Conservation (phyloP, 768 basidiomycete genomes). For the Auriscalpium vulgare region DNA sequence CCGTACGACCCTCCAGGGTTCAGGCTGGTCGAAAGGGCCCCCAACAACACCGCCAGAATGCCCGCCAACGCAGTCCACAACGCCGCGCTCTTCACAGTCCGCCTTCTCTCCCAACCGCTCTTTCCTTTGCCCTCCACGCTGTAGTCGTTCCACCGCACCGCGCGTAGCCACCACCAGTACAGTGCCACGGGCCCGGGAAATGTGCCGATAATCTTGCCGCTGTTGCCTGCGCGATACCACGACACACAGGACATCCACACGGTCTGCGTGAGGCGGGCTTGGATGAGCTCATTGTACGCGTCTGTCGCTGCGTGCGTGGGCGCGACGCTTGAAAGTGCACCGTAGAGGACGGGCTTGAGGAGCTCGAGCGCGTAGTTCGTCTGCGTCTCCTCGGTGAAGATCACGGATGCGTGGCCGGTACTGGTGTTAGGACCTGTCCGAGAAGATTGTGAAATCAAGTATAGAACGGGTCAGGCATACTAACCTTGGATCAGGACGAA, state of each 20-base stretch:
- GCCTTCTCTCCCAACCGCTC: constrained; percentile 21
- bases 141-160: constrained; percentile 37
- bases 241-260: constrained; percentile 49
- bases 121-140: constrained; percentile 31
- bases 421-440: constrained; percentile 39
- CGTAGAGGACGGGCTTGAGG: constrained; percentile 43
- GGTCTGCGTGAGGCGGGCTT: constrained; percentile 35
- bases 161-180: constrained; percentile 45
- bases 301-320: constrained; percentile 38
- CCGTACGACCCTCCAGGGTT: no score
- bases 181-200: constrained; percentile 47
- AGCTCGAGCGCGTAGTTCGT: constrained; percentile 42
- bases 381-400: constrained; percentile 52
- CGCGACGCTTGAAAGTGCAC: constrained; percentile 41
- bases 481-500: constrained; percentile 12
- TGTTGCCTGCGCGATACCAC: constrained; percentile 37
- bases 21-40: no score
- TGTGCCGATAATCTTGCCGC: constrained; percentile 35
- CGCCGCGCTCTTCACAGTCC: background rate
- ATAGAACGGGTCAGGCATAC: background rate
- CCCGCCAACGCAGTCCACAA: background rate
- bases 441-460: background rate
- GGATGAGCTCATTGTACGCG: constrained; percentile 45
- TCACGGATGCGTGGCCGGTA: constrained; percentile 49
- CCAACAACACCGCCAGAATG: background rate